Base-by-base conservation (phyloP, 495 filamentous ascomycete genomes). In the Hypoxylon fragiforme region DNA sequence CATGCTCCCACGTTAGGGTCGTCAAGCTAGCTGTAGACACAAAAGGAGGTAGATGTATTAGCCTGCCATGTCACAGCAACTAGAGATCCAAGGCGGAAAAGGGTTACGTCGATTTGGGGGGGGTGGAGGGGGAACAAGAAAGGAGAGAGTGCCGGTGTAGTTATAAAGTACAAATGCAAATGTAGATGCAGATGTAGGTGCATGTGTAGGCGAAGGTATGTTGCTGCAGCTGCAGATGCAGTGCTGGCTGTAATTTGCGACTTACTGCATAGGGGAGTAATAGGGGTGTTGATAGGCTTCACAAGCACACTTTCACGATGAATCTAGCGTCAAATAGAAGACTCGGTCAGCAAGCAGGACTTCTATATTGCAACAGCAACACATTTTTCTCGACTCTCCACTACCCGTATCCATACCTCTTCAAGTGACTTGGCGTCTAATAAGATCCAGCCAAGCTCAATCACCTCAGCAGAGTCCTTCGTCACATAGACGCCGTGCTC, bases 401-500 rank as follows among this genome's bases (percentile, higher is more conserved):
- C 18, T 14, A 20, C 19, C 22, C 32, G 6, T 56, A 43, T 39
- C 41, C 52, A 44, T 80, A 97, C 92, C 89, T 97, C 92, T 46
- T 96, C 91, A 58, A 89, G 87, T 40, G 81, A 85, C 75, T 92
- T 90, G 45, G 91, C 85, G 72, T 98, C 91, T 50, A 97, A 79
- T 56, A 98, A 72, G 61, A 97, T 95, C 95, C 94, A 98, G 38
- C 94, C 94, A 63, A 98, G 79, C 80, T 98, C 94, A 70, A 98
- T 97, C 44, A 98, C 95, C 75, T 98, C 94, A 50, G 94, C 95
- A 30, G 92, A 97, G 69, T 98, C 94, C 76, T 96, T 97, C 26
- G 95, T 97, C 43, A 98, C 94, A 74, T 97, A 98, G 49, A 98
- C 95, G 51, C 94, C 94, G 75, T 98, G 94, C 66, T 98, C 94